Evolutionary conservation across 306 rosid genomes (phyloP), one percentile per base, ranked within the genome.

Genomic region (Oemleria cerasiformis): DNA sequence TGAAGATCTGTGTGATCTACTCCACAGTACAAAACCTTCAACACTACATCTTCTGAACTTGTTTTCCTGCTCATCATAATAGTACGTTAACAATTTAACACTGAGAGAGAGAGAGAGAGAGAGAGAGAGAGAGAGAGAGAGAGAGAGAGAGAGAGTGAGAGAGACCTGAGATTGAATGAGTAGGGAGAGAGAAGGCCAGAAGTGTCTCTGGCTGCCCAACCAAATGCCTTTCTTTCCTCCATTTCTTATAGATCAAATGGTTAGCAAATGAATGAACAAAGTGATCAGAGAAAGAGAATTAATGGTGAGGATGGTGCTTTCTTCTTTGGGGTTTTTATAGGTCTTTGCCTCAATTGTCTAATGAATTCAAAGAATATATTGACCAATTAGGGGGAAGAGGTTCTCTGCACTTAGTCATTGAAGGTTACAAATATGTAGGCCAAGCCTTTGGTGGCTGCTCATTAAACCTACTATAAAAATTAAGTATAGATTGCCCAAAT

Each of bases 201-300:
- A 40, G 76, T 20, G 75, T 73, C 79, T 81, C 74, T 81, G 20
- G 85, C 82, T 55, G 85, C 85, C 85, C 75, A 77, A 77, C 79
- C 78, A 45, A 64, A 34, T 45, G 62, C 68, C 67, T 30, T 76
- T 61, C 58, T 72, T 75, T 54, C 78, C 68, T 67, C 68, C 81
- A 76, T 80, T 71, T 51, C 44, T 63, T 50, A 17, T 56, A 15
- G 42, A 54, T 39, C 14, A 47, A 47, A 3, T 53, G 23, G 50
- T 67, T 0, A 42, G 38, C 55, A 30, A 65, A 40, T 50, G 64
- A 40, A 42, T n/a, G 19, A 12, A 57, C 0, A n/a, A 38, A 30
- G 36, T 30, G 36, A 30, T 30, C 36, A 30, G 36, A 30, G 3
- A 30, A 30, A 30, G 36, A 30, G 36, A 30, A 30, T 30, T 30